Percentiles rank a stretch among this genome's conserved stretches.
Evolutionary conservation across 805 yeast species (phyloP).

Genomic region (Ogataea nitratoaversa): DNA sequence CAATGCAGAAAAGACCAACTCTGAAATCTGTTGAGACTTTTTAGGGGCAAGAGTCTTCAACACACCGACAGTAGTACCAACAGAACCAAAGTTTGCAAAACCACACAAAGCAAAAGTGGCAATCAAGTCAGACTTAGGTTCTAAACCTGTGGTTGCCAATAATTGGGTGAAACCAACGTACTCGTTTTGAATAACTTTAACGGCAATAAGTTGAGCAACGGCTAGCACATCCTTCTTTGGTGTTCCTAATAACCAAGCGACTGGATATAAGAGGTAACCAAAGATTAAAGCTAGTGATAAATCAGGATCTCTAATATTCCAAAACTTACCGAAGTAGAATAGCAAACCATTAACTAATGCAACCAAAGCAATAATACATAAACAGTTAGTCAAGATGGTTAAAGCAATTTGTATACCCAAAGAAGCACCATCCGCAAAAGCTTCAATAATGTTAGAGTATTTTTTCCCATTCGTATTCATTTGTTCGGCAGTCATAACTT

Average conservation of each 20-base stretch:
- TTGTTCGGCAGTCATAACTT: conserved; percentile 43
- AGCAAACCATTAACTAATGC: conserved; percentile 52
- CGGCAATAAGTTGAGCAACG: conserved; percentile 49
- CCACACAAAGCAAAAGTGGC: conserved; percentile 64
- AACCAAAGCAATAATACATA: conserved; percentile 59
- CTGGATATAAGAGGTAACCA: conserved; percentile 57
- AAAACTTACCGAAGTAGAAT: conserved; percentile 58
- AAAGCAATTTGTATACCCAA: conserved; percentile 55
- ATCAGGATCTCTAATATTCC: conserved; percentile 43
- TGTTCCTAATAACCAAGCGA: conserved; percentile 54
- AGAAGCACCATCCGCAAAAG: conserved; percentile 45
- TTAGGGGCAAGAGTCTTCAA: conserved; percentile 52
- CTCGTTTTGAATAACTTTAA: conserved; percentile 59
- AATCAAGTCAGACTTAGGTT: conserved; percentile 47
- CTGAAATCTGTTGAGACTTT: conserved; percentile 43
- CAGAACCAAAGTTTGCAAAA: conserved; percentile 57
- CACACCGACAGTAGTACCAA: conserved; percentile 60
- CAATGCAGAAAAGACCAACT: conserved; percentile 44
- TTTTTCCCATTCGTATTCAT: conserved; percentile 31
- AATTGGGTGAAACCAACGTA: conserved; percentile 47
- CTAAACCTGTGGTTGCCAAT: conserved; percentile 32
- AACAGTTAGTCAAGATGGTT: conserved; percentile 51
- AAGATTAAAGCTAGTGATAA: conserved; percentile 53
- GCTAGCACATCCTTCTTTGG: conserved; percentile 48
- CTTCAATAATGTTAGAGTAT: conserved; percentile 43